Evolutionary conservation across 208 protist genomes (phyloP), one percentile per base, ranked within the genome.

Genomic region (Strigomonas culicis): DNA sequence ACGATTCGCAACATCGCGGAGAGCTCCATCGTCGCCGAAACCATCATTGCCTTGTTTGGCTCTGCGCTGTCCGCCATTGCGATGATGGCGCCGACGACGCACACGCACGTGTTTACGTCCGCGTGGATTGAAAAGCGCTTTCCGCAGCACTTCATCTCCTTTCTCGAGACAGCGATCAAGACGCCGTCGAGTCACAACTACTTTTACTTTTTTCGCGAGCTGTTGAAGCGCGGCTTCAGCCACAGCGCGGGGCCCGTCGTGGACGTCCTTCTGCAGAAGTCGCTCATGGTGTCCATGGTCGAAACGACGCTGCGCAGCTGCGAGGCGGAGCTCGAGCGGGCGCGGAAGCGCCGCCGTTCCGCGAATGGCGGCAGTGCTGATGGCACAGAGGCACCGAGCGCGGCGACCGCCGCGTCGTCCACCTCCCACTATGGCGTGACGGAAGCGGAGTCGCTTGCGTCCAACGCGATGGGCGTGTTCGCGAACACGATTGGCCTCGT

Each of bases 211-310:
- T 70, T 82, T 25, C 75, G 79, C 44, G 85, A 86, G 62, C 36
- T 92, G 44, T 58, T 92, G 43, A 86, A 87, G 55, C 82, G 77
- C 55, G 85, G 85, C 15, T 81, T 80, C 62, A 87, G 77, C 59
- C 79, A 88, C 67, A 81, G 73, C 53, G 79, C 85, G 28, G 85
- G 85, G 0, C 85, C 85, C 1, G 47, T 92, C 7, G 80, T 84
- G 15, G 85, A 92, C 52, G 75, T 77, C 11, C 57, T 92, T n/a
- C 69, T 92, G 2, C 44, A 64, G 0, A 70, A 80, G 56, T 65
- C 76, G n/a, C 63, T 81, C 11, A 57, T 84, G 13, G 65, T 67
- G 0, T 36, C 49, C 11, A 66, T 79, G 21, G 49, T 85, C 6
- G 77, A 74, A 49, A 4, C 31, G 17, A 63, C 85, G 19, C 43